Base-by-base conservation (phyloP, 768 basidiomycete species). In the Tulasnella sp. region DNA sequence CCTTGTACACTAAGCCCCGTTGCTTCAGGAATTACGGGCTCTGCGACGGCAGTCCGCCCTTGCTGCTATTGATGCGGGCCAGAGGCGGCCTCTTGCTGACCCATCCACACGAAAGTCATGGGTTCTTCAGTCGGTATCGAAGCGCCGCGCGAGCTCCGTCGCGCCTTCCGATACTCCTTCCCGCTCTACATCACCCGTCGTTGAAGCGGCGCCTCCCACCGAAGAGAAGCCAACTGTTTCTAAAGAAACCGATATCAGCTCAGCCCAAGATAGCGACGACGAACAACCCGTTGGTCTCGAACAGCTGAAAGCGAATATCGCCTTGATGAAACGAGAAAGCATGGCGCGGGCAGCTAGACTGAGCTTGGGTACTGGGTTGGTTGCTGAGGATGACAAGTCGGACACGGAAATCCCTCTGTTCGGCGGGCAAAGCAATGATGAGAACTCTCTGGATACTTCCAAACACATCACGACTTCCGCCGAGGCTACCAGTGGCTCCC, bases 21-120 rank as follows among this genome's bases (percentile, higher is more conserved):
- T 27, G 27, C 43, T 35, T 2, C 17, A 58, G 57, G 57, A 37
- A 21, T 35, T 58, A 11, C 48, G 57, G 21, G 48, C 46, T 2
- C 29, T 50, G 34, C 57, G 48, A n/a, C 48, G 57, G 17, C 52
- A 58, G 39, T 52, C 49, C 12, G 3, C 42, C 7, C 57, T 58
- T 4, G 57, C 57, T 5, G 57, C 49, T n/a, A 52, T 58, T 23
- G 37, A 49, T 39, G 57, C 57, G n/a, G 39, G 23, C 2, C 57
- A 29, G 8, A 5, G 25, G 14, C 55, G 55, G 7, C 42, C 32
- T 21, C 29, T 57, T 14, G 31, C 41, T n/a, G 35, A 45, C 36
- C 40, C 31, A 4, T 43, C 55, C 17, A 34, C 25, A 14, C 23
- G 55, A 11, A 21, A 15, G 27, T 57, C 55, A 37, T 23, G 29